Percentiles rank a stretch among this genome's conserved stretches.
phyloP scores from a whole-genome alignment of 2,329 filamentous ascomycete species.

The Cordyceps fumosorosea region DNA sequence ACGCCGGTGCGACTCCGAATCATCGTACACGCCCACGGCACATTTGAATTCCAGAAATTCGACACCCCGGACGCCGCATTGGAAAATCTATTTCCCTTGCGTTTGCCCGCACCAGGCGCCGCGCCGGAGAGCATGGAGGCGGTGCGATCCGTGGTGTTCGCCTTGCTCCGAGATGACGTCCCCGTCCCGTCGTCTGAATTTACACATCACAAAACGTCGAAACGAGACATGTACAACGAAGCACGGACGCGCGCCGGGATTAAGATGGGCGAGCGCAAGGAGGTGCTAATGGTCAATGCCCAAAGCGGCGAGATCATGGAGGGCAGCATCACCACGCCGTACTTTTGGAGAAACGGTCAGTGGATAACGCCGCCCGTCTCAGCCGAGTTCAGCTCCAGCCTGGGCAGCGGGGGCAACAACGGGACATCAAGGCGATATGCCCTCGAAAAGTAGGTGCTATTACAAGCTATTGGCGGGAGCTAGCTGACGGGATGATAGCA shows the following conservation, averaged over 20 bases:
- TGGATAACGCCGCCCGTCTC: slow-evolving; percentile 79
- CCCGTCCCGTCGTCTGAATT: slow-evolving; percentile 48
- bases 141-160: slow-evolving; percentile 27
- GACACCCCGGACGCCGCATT: slow-evolving; percentile 33
- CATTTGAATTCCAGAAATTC: slow-evolving; percentile 36
- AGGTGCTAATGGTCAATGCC: slow-evolving; percentile 69
- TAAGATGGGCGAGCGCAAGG: slow-evolving; percentile 43
- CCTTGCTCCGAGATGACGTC: slow-evolving; percentile 38
- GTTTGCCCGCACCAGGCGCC: slow-evolving; percentile 41
- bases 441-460: slow-evolving; percentile 51
- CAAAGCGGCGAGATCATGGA: slow-evolving; percentile 67
- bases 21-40: slow-evolving; percentile 43
- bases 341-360: slow-evolving; percentile 62
- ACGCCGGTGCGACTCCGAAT: slow-evolving; percentile 47
- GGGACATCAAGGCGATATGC: slow-evolving; percentile 81
- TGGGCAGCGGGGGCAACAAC: slow-evolving; percentile 67
- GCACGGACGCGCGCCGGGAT: slow-evolving; percentile 60
- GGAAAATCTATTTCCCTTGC: slow-evolving; percentile 50
- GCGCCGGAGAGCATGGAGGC: slow-evolving; percentile 19
- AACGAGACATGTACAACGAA: slow-evolving; percentile 62
- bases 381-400: slow-evolving; percentile 25
- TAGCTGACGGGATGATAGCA: slow-evolving; percentile 26
- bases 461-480: neutral
- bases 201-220: slow-evolving; percentile 82
- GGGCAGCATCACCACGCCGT: slow-evolving; percentile 74